phyloP scores from a whole-genome alignment of 345 rosid genomes.

The Brassica nigra region DNA sequence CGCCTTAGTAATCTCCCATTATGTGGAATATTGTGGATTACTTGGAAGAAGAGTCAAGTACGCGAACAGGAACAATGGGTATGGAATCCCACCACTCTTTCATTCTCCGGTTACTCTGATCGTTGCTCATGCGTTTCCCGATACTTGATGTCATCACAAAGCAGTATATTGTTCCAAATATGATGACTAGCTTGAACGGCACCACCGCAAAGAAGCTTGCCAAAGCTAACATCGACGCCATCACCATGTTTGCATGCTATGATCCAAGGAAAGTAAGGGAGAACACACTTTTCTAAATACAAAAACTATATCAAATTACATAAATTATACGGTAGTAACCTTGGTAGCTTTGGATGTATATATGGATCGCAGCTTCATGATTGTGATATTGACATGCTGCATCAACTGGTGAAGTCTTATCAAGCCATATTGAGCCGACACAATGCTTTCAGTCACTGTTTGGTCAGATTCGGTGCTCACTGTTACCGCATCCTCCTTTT shows the following conservation, averaged over 20 bases:
- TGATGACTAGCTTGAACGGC: conserved; percentile 58
- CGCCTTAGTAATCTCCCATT: neutral
- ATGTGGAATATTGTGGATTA: conserved; percentile 25
- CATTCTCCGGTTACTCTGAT: conserved; percentile 61
- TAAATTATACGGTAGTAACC: conserved; percentile 43
- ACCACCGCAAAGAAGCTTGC: conserved; percentile 59
- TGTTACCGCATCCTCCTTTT: conserved; percentile 54
- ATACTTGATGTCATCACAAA: conserved; percentile 54
- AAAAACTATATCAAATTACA: neutral
- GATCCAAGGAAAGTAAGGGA: neutral
- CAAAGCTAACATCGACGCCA: conserved; percentile 47
- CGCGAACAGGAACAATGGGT: conserved; percentile 66
- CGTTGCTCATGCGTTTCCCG: conserved; percentile 48
- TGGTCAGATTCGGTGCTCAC: conserved; percentile 64
- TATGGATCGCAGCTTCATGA: conserved; percentile 74
- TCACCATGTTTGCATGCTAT: conserved; percentile 72
- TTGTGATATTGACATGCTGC: conserved; percentile 56
- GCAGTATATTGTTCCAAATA: conserved; percentile 40
- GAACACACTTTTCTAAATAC: neutral
- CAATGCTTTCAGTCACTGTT: conserved; percentile 67
- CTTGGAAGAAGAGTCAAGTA: conserved; percentile 44
- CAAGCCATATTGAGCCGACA: conserved; percentile 73
- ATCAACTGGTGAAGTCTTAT: conserved; percentile 54
- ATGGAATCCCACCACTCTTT: conserved; percentile 96
- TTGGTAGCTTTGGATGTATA: conserved; percentile 57